Evolutionary conservation across 257 asterid species (phyloP).

Genomic region (Nicotiana knightiana): DNA sequence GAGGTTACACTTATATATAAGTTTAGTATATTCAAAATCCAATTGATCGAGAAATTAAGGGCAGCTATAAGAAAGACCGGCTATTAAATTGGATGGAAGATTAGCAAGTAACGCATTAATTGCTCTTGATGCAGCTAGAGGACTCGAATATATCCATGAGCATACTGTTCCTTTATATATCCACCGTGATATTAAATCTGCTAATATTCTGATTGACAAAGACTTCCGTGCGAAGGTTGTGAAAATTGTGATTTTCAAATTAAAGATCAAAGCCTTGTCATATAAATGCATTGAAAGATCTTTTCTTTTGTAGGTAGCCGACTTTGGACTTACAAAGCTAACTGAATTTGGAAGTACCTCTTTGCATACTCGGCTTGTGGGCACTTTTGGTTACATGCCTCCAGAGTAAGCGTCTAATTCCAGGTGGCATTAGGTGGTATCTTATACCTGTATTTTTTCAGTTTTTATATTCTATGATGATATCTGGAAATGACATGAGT

Average conservation of each 20-base stretch:
- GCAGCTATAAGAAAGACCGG: too few species aligned
- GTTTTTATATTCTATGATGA: not conserved
- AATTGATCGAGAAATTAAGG: too few species aligned
- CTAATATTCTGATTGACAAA: constrained; percentile 72
- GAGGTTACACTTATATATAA: too few species aligned
- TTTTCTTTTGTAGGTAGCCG: constrained; percentile 56
- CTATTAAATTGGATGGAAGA: too few species aligned
- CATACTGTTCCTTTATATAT: constrained; percentile 84
- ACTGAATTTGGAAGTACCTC: constrained; percentile 81
- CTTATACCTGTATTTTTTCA: not conserved
- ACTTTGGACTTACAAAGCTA: constrained; percentile 78
- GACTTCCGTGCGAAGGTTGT: constrained; percentile 76
- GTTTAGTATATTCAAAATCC: too few species aligned
- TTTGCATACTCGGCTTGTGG: constrained; percentile 73
- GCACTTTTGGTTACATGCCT: constrained; percentile 88
- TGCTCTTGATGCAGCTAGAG: constrained; percentile 93
- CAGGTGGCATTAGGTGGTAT: not conserved
- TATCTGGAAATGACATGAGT: not conserved
- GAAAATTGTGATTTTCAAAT: not conserved
- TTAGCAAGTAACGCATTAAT: not conserved
- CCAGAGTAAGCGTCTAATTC: constrained; percentile 52
- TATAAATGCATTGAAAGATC: not conserved
- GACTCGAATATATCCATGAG: constrained; percentile 90
- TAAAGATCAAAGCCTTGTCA: not conserved
- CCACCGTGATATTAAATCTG: constrained; percentile 77